Evolutionary conservation across 176 grass and related monocot species (phyloP).

Genomic region (Musa schizocarpa): DNA sequence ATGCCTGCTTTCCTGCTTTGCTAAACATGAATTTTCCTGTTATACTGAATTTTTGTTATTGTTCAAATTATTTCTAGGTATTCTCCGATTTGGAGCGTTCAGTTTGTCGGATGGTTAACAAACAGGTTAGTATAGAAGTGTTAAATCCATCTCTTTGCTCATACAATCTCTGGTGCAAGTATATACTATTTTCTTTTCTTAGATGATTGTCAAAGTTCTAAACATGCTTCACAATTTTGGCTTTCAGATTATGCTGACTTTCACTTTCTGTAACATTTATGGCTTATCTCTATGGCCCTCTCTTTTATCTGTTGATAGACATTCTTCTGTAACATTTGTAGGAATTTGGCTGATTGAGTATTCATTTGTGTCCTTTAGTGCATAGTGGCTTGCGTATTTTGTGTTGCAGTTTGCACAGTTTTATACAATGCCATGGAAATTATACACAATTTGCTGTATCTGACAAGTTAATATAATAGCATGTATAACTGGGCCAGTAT

Average conservation of each 20-base stretch:
- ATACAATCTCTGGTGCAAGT: too few relatives aligned
- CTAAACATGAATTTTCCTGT: background rate
- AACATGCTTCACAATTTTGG: too few relatives aligned
- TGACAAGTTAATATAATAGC: background rate
- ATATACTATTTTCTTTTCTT: too few relatives aligned
- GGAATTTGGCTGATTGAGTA: background rate
- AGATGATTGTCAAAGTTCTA: too few relatives aligned
- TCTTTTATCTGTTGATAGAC: background rate
- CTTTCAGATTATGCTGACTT: too few relatives aligned
- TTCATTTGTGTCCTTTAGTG: background rate
- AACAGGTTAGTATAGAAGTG: slow-evolving; percentile 50
- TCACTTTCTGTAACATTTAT: too few relatives aligned
- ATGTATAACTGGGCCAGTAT: background rate
- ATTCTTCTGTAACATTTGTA: slow-evolving; percentile 1
- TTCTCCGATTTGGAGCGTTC: slow-evolving; percentile 98
- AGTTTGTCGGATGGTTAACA: slow-evolving; percentile 89
- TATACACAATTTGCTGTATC: background rate
- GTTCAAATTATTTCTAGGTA: slow-evolving; percentile 46
- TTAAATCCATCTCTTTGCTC: too few relatives aligned
- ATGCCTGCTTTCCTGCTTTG: background rate
- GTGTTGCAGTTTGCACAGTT: background rate
- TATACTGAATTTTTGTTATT: background rate
- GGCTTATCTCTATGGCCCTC: too few relatives aligned
- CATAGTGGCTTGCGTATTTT: background rate
- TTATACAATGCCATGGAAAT: background rate